Conservation (phyloP, 306 rosid genomes). For the Dryas octopetala region DNA sequence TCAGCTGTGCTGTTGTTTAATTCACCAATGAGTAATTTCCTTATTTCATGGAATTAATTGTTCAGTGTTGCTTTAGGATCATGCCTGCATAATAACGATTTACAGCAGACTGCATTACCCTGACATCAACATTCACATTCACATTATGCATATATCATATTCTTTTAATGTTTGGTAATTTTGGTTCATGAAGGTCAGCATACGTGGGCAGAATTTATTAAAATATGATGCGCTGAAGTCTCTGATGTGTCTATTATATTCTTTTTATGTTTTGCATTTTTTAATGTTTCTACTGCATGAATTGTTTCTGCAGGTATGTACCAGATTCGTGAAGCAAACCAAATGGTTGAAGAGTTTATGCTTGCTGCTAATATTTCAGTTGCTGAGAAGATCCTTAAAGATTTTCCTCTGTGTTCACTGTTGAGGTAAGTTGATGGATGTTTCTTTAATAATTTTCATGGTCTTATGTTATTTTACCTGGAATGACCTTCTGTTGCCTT, state of each 20-base stretch:
- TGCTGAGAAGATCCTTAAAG: constrained; percentile 79
- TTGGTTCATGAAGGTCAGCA: neutral
- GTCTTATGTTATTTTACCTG: neutral
- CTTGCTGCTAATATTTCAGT: constrained; percentile 98
- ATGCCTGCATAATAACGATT: neutral
- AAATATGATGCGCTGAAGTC: neutral
- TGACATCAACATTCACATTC: neutral
- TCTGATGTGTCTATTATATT: neutral
- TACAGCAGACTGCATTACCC: neutral
- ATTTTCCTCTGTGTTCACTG: constrained; percentile 69
- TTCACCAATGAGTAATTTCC: neutral
- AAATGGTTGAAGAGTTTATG: constrained; percentile 99
- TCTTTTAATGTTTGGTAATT: neutral
- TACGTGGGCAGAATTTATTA: neutral
- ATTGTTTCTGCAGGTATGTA: constrained; percentile 73
- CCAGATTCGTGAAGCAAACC: constrained; percentile 97
- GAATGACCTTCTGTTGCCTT: constrained; percentile 1
- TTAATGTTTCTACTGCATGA: constrained; percentile 1
- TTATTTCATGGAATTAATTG: neutral
- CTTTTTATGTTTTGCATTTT: neutral
- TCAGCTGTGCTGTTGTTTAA: neutral
- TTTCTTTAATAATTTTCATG: constrained; percentile 14
- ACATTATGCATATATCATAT: neutral
- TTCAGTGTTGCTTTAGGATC: neutral
- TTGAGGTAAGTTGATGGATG: constrained; percentile 56